These are phyloP conservation scores for Leavenworthia alabamica DNA, from an alignment of 345 rosid genomes.

Conservation along the genomic window DNA sequence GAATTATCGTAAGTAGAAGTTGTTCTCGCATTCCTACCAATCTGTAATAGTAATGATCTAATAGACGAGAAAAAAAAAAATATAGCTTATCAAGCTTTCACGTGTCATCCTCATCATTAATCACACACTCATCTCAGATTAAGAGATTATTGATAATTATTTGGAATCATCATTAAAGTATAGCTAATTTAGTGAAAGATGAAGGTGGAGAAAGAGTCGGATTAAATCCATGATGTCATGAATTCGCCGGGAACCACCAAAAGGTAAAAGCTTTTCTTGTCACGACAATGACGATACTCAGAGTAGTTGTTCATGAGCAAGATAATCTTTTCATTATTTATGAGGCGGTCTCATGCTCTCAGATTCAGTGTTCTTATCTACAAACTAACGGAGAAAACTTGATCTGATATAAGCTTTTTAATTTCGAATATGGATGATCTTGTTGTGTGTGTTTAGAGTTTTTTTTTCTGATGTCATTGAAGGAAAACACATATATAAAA, in stretches of 20 bases:
- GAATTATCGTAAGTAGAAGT: too few species aligned
- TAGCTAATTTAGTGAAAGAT: slow-evolving; percentile 10
- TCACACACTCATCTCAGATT: background rate
- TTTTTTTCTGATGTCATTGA: slow-evolving; percentile 1
- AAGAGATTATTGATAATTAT: background rate
- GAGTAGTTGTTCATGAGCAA: slow-evolving; percentile 72
- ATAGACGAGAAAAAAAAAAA: too few species aligned
- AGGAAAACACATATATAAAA: background rate
- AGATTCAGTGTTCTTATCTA: slow-evolving; percentile 79
- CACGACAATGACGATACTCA: slow-evolving; percentile 51
- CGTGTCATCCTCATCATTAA: too few species aligned
- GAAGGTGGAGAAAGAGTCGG: slow-evolving; percentile 54
- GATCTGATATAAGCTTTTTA: slow-evolving; percentile 44
- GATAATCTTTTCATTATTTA: slow-evolving; percentile 83
- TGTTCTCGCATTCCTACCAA: too few species aligned
- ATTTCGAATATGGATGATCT: background rate
- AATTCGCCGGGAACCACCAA: slow-evolving; percentile 80
- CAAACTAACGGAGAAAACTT: slow-evolving; percentile 84
- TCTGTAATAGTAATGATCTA: too few species aligned
- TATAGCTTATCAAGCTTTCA: too few species aligned
- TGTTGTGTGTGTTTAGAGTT: background rate
- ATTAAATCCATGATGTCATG: slow-evolving; percentile 55
- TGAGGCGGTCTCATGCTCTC: slow-evolving; percentile 75
- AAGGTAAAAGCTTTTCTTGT: slow-evolving; percentile 65
- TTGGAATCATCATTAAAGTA: background rate